phyloP scores from a whole-genome alignment of 2,329 filamentous ascomycete species.

The Salinomyces thailandicus region DNA sequence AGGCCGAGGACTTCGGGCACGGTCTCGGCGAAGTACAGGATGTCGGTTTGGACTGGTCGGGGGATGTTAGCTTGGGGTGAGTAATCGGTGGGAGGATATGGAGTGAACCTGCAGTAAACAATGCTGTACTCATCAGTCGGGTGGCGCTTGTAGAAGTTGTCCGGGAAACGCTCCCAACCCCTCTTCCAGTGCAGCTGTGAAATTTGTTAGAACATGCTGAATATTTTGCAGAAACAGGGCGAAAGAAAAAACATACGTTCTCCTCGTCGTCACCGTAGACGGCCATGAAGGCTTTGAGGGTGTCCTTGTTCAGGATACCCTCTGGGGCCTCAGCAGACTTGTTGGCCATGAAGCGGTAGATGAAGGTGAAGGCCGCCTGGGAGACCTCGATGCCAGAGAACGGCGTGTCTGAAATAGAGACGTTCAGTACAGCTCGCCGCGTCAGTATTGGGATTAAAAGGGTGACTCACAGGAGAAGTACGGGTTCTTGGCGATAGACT shows the following conservation, averaged over 20 bases:
- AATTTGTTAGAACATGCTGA: slow-evolving; percentile 24
- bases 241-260: slow-evolving; percentile 25
- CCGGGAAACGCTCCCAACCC: slow-evolving; percentile 16
- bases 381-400: slow-evolving; percentile 22
- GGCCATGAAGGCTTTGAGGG: slow-evolving; percentile 32
- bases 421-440: not conserved
- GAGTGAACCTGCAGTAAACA: slow-evolving; percentile 12
- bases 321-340: slow-evolving; percentile 30
- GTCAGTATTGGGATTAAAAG: not conserved
- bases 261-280: slow-evolving; percentile 24
- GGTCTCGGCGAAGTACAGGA: slow-evolving; percentile 19
- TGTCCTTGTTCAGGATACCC: slow-evolving; percentile 27
- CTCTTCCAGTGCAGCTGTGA: slow-evolving; percentile 12
- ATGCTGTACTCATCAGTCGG: slow-evolving; percentile 16
- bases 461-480: slow-evolving; percentile 11
- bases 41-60: slow-evolving; percentile 11
- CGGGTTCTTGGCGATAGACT: slow-evolving; percentile 22
- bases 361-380: slow-evolving; percentile 24
- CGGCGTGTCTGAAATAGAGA: slow-evolving; percentile 8
- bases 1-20: slow-evolving; percentile 17
- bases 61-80: not conserved
- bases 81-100: not conserved
- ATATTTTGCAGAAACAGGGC: no score
- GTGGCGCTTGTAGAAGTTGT: slow-evolving; percentile 20
- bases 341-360: slow-evolving; percentile 32